A percentile compares a stretch with the other conserved stretches of the same genome.
These are phyloP conservation scores for Deinandra increscens DNA, from an alignment of 129 eudicot genomes.

Conservation along the genomic window DNA sequence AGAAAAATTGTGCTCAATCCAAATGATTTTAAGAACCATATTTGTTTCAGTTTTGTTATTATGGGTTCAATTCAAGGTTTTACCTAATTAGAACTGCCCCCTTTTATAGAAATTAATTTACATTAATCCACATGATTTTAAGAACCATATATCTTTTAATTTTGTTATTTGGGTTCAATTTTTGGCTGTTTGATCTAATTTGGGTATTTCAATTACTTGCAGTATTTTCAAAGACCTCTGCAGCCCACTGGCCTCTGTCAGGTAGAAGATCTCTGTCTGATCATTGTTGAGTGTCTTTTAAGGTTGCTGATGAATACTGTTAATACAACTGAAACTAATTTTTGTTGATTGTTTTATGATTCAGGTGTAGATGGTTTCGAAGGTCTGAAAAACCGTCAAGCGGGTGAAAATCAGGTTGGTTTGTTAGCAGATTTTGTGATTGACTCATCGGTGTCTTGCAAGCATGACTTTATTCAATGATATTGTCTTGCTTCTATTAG, in stretches of 20 bases:
- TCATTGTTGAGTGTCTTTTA: slow-evolving; percentile 29
- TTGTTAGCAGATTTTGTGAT: background rate
- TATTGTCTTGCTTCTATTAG: background rate
- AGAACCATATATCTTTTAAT: slow-evolving; percentile 8
- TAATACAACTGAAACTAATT: background rate
- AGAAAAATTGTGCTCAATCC: background rate
- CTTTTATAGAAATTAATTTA: background rate
- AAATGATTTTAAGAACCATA: slow-evolving; percentile 11
- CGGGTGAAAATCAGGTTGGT: slow-evolving; percentile 58
- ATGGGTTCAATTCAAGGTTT: slow-evolving; percentile 14
- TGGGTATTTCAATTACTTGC: slow-evolving; percentile 21
- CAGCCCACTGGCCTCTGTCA: slow-evolving; percentile 48
- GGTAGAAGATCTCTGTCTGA: slow-evolving; percentile 36
- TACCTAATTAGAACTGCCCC: slow-evolving; percentile 30
- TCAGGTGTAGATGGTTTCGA: slow-evolving; percentile 35
- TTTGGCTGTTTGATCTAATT: slow-evolving; percentile 19
- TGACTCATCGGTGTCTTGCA: background rate
- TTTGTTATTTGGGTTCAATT: slow-evolving; percentile 5
- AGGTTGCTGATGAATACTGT: slow-evolving; percentile 16
- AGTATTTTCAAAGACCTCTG: slow-evolving; percentile 43
- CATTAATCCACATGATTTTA: slow-evolving; percentile 5
- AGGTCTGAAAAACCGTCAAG: slow-evolving; percentile 34
- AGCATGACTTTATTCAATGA: background rate
- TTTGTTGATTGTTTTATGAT: slow-evolving; percentile 17
- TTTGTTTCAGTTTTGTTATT: slow-evolving; percentile 10